Percentiles rank a stretch among this genome's conserved stretches.
Evolutionary conservation across 768 basidiomycete genomes (phyloP).

Genomic region (Termitomyces sp.): DNA sequence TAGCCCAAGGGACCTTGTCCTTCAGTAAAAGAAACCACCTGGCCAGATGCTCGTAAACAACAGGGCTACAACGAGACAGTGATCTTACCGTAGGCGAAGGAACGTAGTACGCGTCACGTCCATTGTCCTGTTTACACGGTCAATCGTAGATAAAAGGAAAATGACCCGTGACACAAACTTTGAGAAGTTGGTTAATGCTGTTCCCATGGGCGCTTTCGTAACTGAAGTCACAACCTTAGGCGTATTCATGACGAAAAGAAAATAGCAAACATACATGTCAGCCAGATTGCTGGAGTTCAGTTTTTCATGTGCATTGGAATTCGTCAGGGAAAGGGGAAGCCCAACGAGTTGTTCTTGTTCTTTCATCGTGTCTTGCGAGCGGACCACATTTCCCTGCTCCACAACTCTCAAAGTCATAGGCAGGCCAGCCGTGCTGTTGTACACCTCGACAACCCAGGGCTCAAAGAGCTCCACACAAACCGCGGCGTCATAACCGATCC

Average conservation of each 20-base stretch:
- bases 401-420: constrained; percentile 27
- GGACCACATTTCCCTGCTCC: constrained; percentile 22
- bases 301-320: constrained; percentile 16
- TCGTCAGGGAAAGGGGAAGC: constrained; percentile 11
- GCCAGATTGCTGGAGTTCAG: constrained; percentile 25
- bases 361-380: constrained; percentile 13
- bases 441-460: constrained; percentile 35
- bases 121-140: constrained; percentile 27
- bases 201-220: constrained; percentile 30
- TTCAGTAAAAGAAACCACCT: constrained; percentile 34
- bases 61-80: not conserved
- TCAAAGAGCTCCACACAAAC: constrained; percentile 36
- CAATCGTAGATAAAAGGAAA: not conserved
- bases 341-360: constrained; percentile 19
- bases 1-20: constrained; percentile 33
- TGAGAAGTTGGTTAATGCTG: constrained; percentile 31
- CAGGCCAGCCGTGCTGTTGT: constrained; percentile 26
- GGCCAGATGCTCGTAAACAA: not conserved
- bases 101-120: constrained; percentile 31
- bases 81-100: constrained; percentile 34
- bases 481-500: constrained; percentile 34
- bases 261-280: constrained; percentile 16
- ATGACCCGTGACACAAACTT: constrained; percentile 14
- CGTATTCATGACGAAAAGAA: not conserved
- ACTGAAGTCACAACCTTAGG: constrained; percentile 8